Evolutionary conservation across 768 basidiomycete species (phyloP), one percentile per base, ranked within the genome.

Genomic region (Epithele typhae): DNA sequence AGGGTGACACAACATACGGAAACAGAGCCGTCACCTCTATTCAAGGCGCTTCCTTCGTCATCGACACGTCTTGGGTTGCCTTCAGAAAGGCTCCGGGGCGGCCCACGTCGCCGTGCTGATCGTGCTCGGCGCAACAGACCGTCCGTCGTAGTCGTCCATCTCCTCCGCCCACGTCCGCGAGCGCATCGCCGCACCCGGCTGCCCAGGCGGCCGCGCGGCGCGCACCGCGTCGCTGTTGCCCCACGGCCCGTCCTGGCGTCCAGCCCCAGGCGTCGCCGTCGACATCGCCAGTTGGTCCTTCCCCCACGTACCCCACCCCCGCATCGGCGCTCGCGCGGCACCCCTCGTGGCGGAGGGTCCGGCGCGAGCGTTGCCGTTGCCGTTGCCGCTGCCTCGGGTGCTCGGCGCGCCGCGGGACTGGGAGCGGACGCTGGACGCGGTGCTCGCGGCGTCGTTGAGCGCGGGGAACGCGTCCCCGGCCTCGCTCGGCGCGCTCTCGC

Each of bases 21-120:
- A n/a, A n/a, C n/a, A n/a, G n/a, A n/a, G n/a, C n/a, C n/a, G n/a
- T n/a, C n/a, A n/a, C n/a, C n/a, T n/a, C n/a, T n/a, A n/a, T n/a
- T n/a, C n/a, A n/a, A n/a, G n/a, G n/a, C n/a, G n/a, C n/a, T n/a
- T n/a, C n/a, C n/a, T n/a, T n/a, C n/a, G n/a, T n/a, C n/a, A n/a
- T n/a, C n/a, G n/a, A n/a, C n/a, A n/a, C n/a, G n/a, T n/a, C n/a
- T n/a, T n/a, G 12, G 25, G 19, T 53, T 38, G 53, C 55, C 52
- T 51, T n/a, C 45, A 10, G 54, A 50, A 24, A 46, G 35, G 43
- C 18, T 32, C n/a, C 49, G n/a, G n/a, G n/a, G n/a, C n/a, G n/a
- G n/a, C 50, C 54, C 53, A 55, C n/a, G 45, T 40, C 22, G 7
- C n/a, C 9, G 14, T 38, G 33, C 39, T 46, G 9, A 23, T 38